Evolutionary conservation across 768 basidiomycete genomes (phyloP).

Genomic region (Naganishia antarctica): DNA sequence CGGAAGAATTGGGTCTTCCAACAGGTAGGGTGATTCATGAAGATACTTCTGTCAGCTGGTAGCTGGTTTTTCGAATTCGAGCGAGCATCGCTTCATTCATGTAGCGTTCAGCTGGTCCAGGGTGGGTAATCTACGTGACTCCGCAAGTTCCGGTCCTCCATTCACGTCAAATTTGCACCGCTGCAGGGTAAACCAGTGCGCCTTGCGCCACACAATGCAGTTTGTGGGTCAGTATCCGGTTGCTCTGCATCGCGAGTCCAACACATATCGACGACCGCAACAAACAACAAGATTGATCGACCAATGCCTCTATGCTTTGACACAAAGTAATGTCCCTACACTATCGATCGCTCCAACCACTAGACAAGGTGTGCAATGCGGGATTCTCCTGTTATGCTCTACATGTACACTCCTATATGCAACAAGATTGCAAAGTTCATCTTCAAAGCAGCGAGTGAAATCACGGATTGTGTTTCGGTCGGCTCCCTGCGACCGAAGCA

Average conservation of each 20-base stretch:
- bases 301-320: conserved; percentile 2
- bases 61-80: too few species aligned
- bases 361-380: neutral
- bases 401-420: neutral
- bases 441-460: neutral
- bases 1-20: neutral
- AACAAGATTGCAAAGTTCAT: neutral
- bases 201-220: too few species aligned
- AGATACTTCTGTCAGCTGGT: too few species aligned
- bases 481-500: conserved; percentile 45
- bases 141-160: too few species aligned
- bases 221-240: too few species aligned
- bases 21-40: neutral
- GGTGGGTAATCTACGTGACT: too few species aligned
- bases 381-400: neutral
- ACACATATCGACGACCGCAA: too few species aligned
- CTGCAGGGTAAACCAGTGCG: too few species aligned
- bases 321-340: conserved; percentile 11
- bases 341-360: neutral
- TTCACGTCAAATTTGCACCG: too few species aligned
- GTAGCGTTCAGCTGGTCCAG: too few species aligned
- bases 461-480: conserved; percentile 30
- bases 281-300: neutral
- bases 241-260: too few species aligned
- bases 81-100: too few species aligned